Base-by-base conservation (phyloP, 2,329 filamentous ascomycete species). In the Colletotrichum sp. region DNA sequence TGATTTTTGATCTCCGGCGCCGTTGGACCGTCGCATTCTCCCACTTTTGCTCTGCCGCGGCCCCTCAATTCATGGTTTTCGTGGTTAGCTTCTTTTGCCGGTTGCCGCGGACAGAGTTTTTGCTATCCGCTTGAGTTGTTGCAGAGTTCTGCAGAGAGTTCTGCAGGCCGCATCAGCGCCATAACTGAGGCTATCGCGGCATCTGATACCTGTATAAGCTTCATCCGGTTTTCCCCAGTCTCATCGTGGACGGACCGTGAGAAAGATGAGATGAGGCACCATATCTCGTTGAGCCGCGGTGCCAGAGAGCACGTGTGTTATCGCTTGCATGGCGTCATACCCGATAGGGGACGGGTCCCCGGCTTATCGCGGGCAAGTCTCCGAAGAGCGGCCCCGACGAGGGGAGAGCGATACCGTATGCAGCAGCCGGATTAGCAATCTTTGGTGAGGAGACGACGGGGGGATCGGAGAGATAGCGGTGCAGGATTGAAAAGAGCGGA, bases 311-410 rank as follows among this genome's bases (percentile, higher is more conserved):
- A 75, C 73, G 73, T 75, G 69, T 43, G 25, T 27, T 52, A 18
- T 66, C 39, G 27, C 62, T 5, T 5, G 27, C 52, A 71, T 75
- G 55, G 69, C 73, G 69, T 75, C 62, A 62, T 28, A 12, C 15
- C 39, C 61, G 72, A 72, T 67, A 72, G 58, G 16, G 32, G n/a
- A 28, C 30, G 30, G 22, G 13, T 7, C 62, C 62, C 18, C 16
- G 72, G 25, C 73, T 72, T 72, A 67, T 71, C 62, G 68, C 73
- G 62, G 69, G 62, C 73, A 72, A 72, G 39, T 72, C 30, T 67
- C 69, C 73, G 69, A 67, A 39, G 73, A 58, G 43, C 43, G 56
- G 36, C 39, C 52, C 73, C 61, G 62, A 75, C 25, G 48, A 25
- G 66, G 28, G 69, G n/a, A 48, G 43, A 56, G 69, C 69, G 39